These are phyloP conservation scores for Metschnikowia noctiluminum DNA, from an alignment of 805 yeast species.

Conservation along the genomic window DNA sequence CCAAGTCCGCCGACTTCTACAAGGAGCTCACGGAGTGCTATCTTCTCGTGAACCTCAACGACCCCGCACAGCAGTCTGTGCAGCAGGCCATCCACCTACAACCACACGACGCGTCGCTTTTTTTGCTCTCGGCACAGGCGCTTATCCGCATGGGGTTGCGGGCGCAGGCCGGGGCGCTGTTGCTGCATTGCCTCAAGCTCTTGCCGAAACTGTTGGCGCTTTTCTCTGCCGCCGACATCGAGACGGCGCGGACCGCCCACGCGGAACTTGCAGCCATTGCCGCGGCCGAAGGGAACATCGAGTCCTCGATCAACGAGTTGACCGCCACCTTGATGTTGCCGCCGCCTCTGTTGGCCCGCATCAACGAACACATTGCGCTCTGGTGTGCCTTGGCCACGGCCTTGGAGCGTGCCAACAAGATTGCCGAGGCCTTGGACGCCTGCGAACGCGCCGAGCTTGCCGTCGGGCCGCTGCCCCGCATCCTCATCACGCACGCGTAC, in stretches of 20 bases:
- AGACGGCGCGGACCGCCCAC: slow-evolving; percentile 50
- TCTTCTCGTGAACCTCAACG: slow-evolving; percentile 42
- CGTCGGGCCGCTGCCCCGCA: slow-evolving; percentile 43
- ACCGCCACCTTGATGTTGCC: slow-evolving; percentile 50
- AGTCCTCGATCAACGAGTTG: slow-evolving; percentile 48
- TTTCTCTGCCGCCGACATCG: slow-evolving; percentile 34
- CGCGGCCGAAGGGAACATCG: slow-evolving; percentile 48
- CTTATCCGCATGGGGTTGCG: slow-evolving; percentile 42
- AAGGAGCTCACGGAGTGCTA: slow-evolving; percentile 54
- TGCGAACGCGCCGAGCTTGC: slow-evolving; percentile 47
- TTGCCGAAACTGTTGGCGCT: slow-evolving; percentile 32
- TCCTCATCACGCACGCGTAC: slow-evolving; percentile 48
- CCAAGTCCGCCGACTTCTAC: slow-evolving; percentile 40
- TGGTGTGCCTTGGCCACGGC: slow-evolving; percentile 55
- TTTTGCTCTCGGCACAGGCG: slow-evolving; percentile 50
- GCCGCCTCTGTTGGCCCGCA: slow-evolving; percentile 42
- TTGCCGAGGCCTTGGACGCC: slow-evolving; percentile 46
- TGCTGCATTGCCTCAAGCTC: slow-evolving; percentile 42
- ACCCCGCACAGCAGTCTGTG: slow-evolving; percentile 50
- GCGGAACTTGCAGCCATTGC: slow-evolving; percentile 56
- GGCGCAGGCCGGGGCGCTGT: slow-evolving; percentile 45
- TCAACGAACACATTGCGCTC: slow-evolving; percentile 45
- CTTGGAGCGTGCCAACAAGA: slow-evolving; percentile 49
- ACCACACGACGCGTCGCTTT: slow-evolving; percentile 43
- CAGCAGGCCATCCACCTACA: slow-evolving; percentile 39